Evolutionary conservation across 2,329 filamentous ascomycete species (phyloP).

Genomic region (Colletotrichum euphorbiae): DNA sequence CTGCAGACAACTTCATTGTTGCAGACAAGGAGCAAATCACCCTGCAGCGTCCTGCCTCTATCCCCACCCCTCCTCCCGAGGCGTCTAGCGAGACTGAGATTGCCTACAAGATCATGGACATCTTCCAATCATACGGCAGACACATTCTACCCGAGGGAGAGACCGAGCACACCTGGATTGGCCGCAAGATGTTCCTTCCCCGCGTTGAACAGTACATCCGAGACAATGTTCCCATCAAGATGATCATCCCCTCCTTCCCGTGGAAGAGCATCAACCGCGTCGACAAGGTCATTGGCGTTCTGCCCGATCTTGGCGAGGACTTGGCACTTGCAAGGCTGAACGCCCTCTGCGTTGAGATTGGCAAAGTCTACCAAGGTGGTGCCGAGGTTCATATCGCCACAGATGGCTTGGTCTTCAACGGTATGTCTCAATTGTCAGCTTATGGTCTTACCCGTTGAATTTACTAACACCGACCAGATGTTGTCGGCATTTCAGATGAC

Average conservation of each 20-base stretch:
- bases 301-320: constrained; percentile 57
- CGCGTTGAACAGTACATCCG: constrained; percentile 37
- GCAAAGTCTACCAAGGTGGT: constrained; percentile 52
- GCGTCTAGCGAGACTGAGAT: constrained; percentile 24
- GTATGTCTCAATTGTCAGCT: neutral
- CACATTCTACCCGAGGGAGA: constrained; percentile 33
- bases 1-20: constrained; percentile 11
- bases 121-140: constrained; percentile 31
- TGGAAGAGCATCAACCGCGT: constrained; percentile 43
- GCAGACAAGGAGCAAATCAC: constrained; percentile 10
- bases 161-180: constrained; percentile 37
- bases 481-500: constrained; percentile 54
- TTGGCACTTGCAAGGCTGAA: constrained; percentile 54
- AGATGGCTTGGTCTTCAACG: constrained; percentile 54
- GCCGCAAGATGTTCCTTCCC: constrained; percentile 36
- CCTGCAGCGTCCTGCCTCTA: neutral
- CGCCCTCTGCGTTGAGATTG: constrained; percentile 52
- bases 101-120: constrained; percentile 36
- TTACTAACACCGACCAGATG: constrained; percentile 47
- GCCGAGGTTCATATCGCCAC: constrained; percentile 55
- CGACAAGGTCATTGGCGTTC: constrained; percentile 49
- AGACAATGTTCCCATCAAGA: constrained; percentile 36
- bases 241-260: constrained; percentile 41
- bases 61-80: constrained; percentile 33
- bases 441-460: neutral